These are phyloP conservation scores for Lactuca sativa DNA, from an alignment of 129 eudicot species.

Conservation along the genomic window DNA sequence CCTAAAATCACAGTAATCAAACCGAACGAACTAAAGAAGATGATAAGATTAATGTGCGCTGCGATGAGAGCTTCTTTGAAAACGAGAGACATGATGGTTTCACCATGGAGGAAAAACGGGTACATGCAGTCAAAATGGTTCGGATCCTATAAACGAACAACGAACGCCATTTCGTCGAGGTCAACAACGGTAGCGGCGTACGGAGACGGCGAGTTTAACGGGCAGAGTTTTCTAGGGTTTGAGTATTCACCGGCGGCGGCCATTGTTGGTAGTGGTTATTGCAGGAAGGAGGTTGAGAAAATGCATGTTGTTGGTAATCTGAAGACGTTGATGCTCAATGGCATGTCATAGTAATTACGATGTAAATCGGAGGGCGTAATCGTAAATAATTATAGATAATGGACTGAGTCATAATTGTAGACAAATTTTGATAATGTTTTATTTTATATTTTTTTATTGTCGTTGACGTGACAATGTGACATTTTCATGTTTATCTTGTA, in stretches of 20 bases:
- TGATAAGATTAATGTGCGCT: constrained; percentile 43
- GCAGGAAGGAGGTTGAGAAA: constrained; percentile 31
- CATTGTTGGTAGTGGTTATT: constrained; percentile 16
- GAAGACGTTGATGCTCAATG: constrained; percentile 35
- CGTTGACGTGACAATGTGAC: constrained; percentile 35
- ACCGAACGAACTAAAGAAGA: constrained; percentile 30
- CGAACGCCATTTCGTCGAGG: constrained; percentile 16
- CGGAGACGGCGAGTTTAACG: constrained; percentile 14
- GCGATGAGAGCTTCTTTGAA: constrained; percentile 43
- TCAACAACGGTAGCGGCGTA: not conserved
- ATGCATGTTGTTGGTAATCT: constrained; percentile 33
- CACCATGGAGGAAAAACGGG: constrained; percentile 50
- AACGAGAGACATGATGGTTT: constrained; percentile 27
- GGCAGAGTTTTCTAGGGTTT: constrained; percentile 35
- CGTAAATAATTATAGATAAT: not conserved
- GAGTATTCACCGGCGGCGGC: constrained; percentile 38
- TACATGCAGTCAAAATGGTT: constrained; percentile 53
- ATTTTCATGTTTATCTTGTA: constrained; percentile 30
- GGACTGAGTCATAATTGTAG: constrained; percentile 10
- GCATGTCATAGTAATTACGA: constrained; percentile 28
- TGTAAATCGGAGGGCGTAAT: constrained; percentile 16
- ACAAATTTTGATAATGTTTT: constrained; percentile 19
- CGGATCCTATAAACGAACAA: constrained; percentile 38
- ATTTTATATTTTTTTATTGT: constrained; percentile 13
- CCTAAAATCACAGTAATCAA: constrained; percentile 35